phyloP scores from a whole-genome alignment of 2,329 filamentous ascomycete species.

The Metarhizium humberi region DNA sequence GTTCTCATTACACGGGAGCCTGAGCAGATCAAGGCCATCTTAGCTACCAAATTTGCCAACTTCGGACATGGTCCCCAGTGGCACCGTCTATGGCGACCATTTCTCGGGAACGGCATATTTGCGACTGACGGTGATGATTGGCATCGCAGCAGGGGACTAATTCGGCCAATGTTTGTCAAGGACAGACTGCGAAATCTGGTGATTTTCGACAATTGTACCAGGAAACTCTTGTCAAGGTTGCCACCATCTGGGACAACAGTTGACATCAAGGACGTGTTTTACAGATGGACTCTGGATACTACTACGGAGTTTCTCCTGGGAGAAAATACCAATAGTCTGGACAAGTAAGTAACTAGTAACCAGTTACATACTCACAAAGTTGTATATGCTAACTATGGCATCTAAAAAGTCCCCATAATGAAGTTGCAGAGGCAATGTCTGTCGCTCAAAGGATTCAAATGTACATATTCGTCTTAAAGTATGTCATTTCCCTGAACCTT shows the following conservation, averaged over 20 bases:
- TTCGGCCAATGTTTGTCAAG: constrained; percentile 43
- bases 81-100: constrained; percentile 30
- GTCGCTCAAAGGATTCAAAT: constrained; percentile 61
- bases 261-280: constrained; percentile 54
- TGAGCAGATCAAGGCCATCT: constrained; percentile 46
- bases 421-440: constrained; percentile 61
- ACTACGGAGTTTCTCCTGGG: constrained; percentile 62
- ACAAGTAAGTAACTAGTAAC: constrained; percentile 19
- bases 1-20: constrained; percentile 41
- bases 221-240: constrained; percentile 47
- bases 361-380: neutral
- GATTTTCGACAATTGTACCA: constrained; percentile 52
- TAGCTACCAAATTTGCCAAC: constrained; percentile 46
- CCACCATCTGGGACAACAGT: constrained; percentile 43
- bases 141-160: constrained; percentile 42
- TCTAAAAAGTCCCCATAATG: constrained; percentile 34
- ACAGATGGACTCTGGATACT: constrained; percentile 56
- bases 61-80: constrained; percentile 37
- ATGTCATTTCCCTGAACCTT: constrained; percentile 6
- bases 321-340: constrained; percentile 38
- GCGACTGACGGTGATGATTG: constrained; percentile 41
- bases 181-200: constrained; percentile 38
- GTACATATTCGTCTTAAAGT: constrained; percentile 42
- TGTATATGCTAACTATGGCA: constrained; percentile 23
- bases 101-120: constrained; percentile 49